Conservation (phyloP, 2,329 filamentous ascomycete genomes). For the Fusarium secorum region DNA sequence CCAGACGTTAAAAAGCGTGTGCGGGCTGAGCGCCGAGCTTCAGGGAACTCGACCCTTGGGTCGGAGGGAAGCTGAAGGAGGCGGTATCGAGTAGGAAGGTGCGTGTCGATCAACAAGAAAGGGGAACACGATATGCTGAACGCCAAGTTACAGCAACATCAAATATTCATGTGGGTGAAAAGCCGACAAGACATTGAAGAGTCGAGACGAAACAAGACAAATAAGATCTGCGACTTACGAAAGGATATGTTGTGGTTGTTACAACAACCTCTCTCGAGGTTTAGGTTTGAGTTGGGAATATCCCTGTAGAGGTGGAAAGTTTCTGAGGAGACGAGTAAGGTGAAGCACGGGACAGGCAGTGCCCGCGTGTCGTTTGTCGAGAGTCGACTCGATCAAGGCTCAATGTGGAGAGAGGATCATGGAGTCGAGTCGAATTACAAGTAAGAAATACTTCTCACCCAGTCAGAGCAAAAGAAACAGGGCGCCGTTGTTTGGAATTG, state of each 20-base stretch:
- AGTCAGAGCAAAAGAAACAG: constrained; percentile 23
- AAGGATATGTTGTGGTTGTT: constrained; percentile 40
- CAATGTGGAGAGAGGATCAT: constrained; percentile 33
- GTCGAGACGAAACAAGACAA: constrained; percentile 3
- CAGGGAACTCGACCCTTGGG: constrained; percentile 25
- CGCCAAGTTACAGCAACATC: constrained; percentile 13
- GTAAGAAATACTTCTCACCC: constrained; percentile 14
- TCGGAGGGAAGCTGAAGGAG: constrained; percentile 2
- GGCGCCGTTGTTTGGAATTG: constrained; percentile 39
- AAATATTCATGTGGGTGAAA: constrained; percentile 3
- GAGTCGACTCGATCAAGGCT: constrained; percentile 26
- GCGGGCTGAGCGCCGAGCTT: constrained; percentile 6
- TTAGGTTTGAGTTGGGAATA: constrained; percentile 39
- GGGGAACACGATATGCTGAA: constrained; percentile 17
- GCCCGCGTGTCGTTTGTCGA: constrained; percentile 20
- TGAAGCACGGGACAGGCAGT: constrained; percentile 30
- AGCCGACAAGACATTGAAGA: constrained; percentile 1
- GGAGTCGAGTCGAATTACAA: constrained; percentile 26
- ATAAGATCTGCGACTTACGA: constrained; percentile 35
- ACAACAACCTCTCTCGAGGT: constrained; percentile 31
- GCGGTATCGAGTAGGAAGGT: constrained; percentile 17
- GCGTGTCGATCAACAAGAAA: constrained; percentile 30
- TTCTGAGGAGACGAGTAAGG: constrained; percentile 39
- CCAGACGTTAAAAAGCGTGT: background rate
- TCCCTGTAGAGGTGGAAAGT: constrained; percentile 40